Evolutionary conservation across 192 early-diverging fungal species (phyloP), one percentile per base, ranked within the genome.

Genomic region (Coemansia sp.): DNA sequence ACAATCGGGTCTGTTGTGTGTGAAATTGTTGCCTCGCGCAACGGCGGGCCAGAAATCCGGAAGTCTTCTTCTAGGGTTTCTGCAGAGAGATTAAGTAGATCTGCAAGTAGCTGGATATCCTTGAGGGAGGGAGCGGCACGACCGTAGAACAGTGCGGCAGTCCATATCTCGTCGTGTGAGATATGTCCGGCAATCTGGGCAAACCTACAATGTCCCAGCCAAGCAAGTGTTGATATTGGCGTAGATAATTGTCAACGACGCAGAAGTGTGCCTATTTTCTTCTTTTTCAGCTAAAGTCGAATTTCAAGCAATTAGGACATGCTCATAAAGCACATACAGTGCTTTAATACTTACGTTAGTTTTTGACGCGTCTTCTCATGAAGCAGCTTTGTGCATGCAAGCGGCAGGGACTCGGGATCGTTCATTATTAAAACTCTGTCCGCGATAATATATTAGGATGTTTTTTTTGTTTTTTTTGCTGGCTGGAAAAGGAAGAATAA

Each of bases 141-240:
- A 12, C 89, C 89, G 63, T 90, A 90, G 67, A 90, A 90, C 43
- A 90, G 66, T 1, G 89, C 85, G 10, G 89, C 89, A 12, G 85
- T 83, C 85, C 88, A 90, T 7, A 90, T 83, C 71, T 90, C 89
- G 67, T 88, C 84, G 46, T 80, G 86, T 2, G 69, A 73, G 36
- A 90, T 66, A 39, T 77, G 65, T 19, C 74, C 45, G 12, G 82
- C 86, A 65, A 90, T 87, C 46, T 88, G 67, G 13, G 78, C 74
- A 74, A 90, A 90, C 26, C 87, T 88, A 74, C 21, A 12, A 18
- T 18, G 19, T 49, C 43, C 4, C 43, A 45, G 8, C 7, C 16
- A 16, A 18, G 19, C 7, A 42, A 21, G 40, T 12, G 21, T 32
- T 32, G 32, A 32, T 4, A 56, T 58, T 51, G 8, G 49, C n/a